Conservation (phyloP, 805 yeast species). For the Ogataea haglerorum region DNA sequence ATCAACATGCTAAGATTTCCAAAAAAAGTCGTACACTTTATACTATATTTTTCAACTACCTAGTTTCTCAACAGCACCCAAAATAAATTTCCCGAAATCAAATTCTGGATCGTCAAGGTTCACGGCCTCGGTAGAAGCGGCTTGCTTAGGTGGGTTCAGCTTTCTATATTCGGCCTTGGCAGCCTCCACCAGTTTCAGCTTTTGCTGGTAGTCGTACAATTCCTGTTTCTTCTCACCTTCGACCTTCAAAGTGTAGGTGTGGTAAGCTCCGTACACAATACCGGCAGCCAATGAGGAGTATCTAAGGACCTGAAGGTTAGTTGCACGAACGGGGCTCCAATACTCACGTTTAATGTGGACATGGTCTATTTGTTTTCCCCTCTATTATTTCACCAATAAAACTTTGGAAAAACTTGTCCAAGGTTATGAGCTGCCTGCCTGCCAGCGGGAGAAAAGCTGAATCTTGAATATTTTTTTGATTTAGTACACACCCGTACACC, state of each 20-base stretch:
- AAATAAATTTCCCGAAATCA: slow-evolving; percentile 72
- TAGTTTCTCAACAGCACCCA: slow-evolving; percentile 59
- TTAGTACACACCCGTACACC: slow-evolving; percentile 2
- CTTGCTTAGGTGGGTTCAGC: slow-evolving; percentile 44
- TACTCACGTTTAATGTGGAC: slow-evolving; percentile 50
- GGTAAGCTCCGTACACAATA: slow-evolving; percentile 81
- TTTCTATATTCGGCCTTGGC: slow-evolving; percentile 89
- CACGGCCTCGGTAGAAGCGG: slow-evolving; percentile 45
- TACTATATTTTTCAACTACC: slow-evolving; percentile 19
- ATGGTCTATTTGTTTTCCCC: slow-evolving; percentile 25
- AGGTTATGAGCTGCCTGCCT: slow-evolving; percentile 8
- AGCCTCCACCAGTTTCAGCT: slow-evolving; percentile 74
- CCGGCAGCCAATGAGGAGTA: slow-evolving; percentile 91
- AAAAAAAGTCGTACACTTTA: slow-evolving; percentile 6
- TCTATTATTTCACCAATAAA: slow-evolving; percentile 14
- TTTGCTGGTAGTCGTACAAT: slow-evolving; percentile 53
- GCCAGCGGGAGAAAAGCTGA: background rate
- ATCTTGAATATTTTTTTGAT: background rate
- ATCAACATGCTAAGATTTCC: slow-evolving; percentile 1
- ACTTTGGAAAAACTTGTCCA: slow-evolving; percentile 10
- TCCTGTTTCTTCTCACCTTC: slow-evolving; percentile 58
- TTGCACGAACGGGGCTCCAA: background rate
- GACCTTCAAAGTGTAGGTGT: slow-evolving; percentile 65
- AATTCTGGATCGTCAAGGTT: slow-evolving; percentile 88
- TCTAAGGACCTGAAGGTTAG: slow-evolving; percentile 65